Base-by-base conservation (phyloP, 805 yeast genomes). In the Candida berthetii region DNA sequence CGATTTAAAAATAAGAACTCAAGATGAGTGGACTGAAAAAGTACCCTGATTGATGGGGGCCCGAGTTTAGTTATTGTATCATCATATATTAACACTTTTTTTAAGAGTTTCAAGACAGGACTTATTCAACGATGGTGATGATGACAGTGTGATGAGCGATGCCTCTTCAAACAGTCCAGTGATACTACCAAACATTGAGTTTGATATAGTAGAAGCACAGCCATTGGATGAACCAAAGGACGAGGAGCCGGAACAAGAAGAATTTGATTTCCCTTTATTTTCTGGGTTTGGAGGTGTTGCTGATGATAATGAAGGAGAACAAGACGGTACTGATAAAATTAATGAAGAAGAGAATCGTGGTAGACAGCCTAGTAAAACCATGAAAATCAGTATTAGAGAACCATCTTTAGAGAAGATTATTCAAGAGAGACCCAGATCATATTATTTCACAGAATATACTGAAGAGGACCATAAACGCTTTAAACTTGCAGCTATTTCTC, bases 241-340 rank as follows among this genome's bases (percentile, higher is more conserved):
- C 2, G 40, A 36, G 7, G 42, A 27, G 7, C 41, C 40, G 10
- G 47, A 43, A 15, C 41, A 31, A 2, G 41, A 22, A 18, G 58
- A 50, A 41, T 56, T 52, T 41, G 61, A 56, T 17, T 55, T 56
- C 40, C 59, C 61, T 1, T 32, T 56, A 25, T 56, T 56, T 42
- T 56, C 61, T 2, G 47, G 51, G 33, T 57, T 51, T 31, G 54
- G 43, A 6, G 40, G 18, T 14, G 31, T 39, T 18, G 25, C 6
- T 22, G 29, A 11, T 11, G 5, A 11, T 14, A 20, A 35, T 27
- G 37, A 41, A 13, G 16, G 28, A 5, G 35, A 32, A 15, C 35
- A 42, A 3, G 42, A 39, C 13, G 41, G 32, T 4, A 49, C 39
- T 11, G 41, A 44, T 22, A n/a, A n/a, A n/a, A n/a, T n/a, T n/a